Evolutionary conservation across 768 basidiomycete genomes (phyloP).

Genomic region (Kwoniella botswanensis): DNA sequence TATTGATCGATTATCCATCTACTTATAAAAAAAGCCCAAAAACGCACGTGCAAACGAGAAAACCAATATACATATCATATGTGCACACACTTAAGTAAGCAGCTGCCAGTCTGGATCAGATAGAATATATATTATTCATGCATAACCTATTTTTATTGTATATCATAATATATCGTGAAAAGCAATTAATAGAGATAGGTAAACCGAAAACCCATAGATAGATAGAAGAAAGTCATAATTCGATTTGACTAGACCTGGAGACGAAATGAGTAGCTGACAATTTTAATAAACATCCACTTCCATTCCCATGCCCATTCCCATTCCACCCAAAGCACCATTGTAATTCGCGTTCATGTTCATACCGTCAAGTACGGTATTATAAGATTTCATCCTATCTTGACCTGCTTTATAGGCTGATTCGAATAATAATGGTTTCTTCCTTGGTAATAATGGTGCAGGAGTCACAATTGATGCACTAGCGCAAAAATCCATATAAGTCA

Average conservation of each 20-base stretch:
- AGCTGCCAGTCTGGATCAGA: neutral
- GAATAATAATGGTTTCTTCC: conserved; percentile 57
- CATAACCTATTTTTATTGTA: neutral
- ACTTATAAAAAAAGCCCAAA: neutral
- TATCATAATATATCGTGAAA: neutral
- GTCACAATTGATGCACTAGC: conserved; percentile 59
- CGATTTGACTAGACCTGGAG: neutral
- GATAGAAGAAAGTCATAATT: neutral
- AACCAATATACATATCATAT: neutral
- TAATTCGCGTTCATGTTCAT: neutral
- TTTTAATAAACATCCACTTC: conserved; percentile 17
- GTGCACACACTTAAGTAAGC: no score
- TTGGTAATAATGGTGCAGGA: conserved; percentile 54
- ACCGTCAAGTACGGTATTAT: neutral
- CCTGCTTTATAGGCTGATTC: conserved; percentile 54
- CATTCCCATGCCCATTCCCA: conserved; percentile 2
- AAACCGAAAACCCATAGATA: neutral
- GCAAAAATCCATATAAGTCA: neutral
- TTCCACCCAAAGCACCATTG: conserved; percentile 4
- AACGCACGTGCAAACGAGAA: neutral
- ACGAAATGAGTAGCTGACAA: neutral
- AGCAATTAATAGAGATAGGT: neutral
- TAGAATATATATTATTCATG: neutral
- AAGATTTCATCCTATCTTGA: conserved; percentile 21
- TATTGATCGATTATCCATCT: neutral